Conservation (phyloP, 1,284 basidiomycete species). For the Trichosporon asahii region DNA sequence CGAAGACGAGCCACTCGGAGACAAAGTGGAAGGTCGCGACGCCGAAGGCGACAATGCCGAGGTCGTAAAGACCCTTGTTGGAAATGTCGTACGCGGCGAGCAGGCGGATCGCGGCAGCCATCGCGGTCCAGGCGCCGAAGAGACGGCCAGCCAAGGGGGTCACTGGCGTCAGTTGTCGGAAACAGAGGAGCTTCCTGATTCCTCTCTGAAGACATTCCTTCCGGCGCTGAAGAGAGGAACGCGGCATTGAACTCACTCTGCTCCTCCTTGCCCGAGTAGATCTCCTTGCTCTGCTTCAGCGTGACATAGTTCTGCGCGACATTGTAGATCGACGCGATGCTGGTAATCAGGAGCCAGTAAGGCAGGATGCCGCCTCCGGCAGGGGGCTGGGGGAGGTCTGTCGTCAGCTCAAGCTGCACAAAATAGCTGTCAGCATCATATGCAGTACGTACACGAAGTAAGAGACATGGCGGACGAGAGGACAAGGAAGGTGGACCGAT, state of each 20-base stretch:
- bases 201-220: no score
- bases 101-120: constrained; percentile 70
- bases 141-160: constrained; percentile 78
- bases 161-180: constrained; percentile 56
- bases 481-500: neutral
- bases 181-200: no score
- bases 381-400: constrained; percentile 31
- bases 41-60: constrained; percentile 80
- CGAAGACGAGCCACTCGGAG: constrained; percentile 79
- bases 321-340: constrained; percentile 75
- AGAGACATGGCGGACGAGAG: neutral
- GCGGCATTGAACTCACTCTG: constrained; percentile 44
- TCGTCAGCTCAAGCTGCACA: neutral
- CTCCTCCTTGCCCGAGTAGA: constrained; percentile 65
- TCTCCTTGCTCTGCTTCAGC: constrained; percentile 67
- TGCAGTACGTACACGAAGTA: constrained; percentile 9
- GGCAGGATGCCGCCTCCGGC: constrained; percentile 64
- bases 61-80: constrained; percentile 76
- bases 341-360: constrained; percentile 78
- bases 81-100: constrained; percentile 85
- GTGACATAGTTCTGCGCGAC: constrained; percentile 75
- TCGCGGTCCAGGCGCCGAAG: constrained; percentile 83
- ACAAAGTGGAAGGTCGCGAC: constrained; percentile 86
- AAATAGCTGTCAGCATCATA: neutral
- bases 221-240: neutral